phyloP scores from a whole-genome alignment of 176 grass and related monocot genomes.

The Raddia guianensis region DNA sequence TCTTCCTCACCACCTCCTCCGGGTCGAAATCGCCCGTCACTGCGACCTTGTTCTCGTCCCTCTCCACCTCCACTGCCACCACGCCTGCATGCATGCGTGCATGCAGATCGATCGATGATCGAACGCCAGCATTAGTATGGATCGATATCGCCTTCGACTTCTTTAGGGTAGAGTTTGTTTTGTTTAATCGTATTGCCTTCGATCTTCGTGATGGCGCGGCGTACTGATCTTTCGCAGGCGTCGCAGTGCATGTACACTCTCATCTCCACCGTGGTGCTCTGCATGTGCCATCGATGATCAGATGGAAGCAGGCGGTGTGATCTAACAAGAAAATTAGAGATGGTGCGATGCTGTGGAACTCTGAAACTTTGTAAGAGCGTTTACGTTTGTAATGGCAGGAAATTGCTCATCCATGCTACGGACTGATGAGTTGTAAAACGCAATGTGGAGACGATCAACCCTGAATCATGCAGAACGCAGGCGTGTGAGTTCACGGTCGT shows the following conservation, averaged over 20 bases:
- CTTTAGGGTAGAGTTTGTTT: too few species aligned
- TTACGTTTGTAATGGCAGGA: slow-evolving; percentile 13
- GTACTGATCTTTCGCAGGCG: slow-evolving; percentile 46
- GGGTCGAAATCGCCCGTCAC: slow-evolving; percentile 49
- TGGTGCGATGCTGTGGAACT: too few species aligned
- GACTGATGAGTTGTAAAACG: not conserved
- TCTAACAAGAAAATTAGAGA: not conserved
- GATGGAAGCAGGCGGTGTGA: not conserved
- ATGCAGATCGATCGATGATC: too few species aligned
- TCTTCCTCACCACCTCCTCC: slow-evolving; percentile 37
- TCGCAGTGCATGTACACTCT: slow-evolving; percentile 57
- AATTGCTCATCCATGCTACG: slow-evolving; percentile 35
- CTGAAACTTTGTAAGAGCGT: not conserved
- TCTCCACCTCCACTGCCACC: slow-evolving; percentile 49
- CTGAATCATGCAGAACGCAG: not conserved
- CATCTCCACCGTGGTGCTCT: slow-evolving; percentile 40
- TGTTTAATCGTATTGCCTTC: slow-evolving; percentile 20
- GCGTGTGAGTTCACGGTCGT: not conserved
- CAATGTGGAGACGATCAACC: not conserved
- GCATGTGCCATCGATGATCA: not conserved
- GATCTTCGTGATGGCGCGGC: slow-evolving; percentile 33
- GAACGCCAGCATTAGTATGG: too few species aligned
- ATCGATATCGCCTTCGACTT: too few species aligned
- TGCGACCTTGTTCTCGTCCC: slow-evolving; percentile 43
- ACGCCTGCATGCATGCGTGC: slow-evolving; percentile 26